Base-by-base conservation (phyloP, 108 stramenopile genomes). In the Aurantiochytrium sp. region DNA sequence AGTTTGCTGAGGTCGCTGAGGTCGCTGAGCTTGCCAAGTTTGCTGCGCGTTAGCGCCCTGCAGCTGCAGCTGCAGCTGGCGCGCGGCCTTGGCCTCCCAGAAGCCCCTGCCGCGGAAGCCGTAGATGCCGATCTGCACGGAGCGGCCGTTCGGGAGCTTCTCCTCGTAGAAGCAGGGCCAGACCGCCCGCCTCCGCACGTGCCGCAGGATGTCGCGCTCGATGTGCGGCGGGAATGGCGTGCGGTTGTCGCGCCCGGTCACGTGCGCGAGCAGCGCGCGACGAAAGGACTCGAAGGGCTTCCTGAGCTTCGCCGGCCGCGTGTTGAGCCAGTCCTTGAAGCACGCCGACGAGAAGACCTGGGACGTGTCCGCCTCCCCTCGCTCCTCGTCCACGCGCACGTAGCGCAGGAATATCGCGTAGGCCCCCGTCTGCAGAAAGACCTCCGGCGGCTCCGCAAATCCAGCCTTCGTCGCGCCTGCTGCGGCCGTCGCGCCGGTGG, bases 211-310 rank as follows among this genome's bases (percentile, higher is more conserved):
- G 1, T 65, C 59, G 6, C 10, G 24, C 24, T 65, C 59, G 8
- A 65, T 19, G 34, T 8, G 10, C 8, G 59, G 59, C 8, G 59
- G 59, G 2, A 65, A 65, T 30, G 59, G 59, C 34, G 8, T 65
- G 59, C 59, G 59, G 73, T 24, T 24, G 45, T 81, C 73, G 21
- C 6, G 19, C 6, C 39, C 73, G 17, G 73, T 81, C 10, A 81
- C 45, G 30, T 81, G 45, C n/a, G 42, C 45, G 24, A 81, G 39
- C 1, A 81, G 36, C 12, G 73, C 73, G 42, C 45, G 39, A 24
- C 73, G 73, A 24, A 48, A 81, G n/a, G 73, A 41, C 45, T 81
- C 73, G 42, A 22, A 41, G 24, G 73, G 73, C 19, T 81, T 81
- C 27, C 24, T 41, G 42, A 48, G 45, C 0, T 12, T 17, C 30